Base-by-base conservation (phyloP, 2,329 filamentous ascomycete species). In the Clonostachys byssicola region DNA sequence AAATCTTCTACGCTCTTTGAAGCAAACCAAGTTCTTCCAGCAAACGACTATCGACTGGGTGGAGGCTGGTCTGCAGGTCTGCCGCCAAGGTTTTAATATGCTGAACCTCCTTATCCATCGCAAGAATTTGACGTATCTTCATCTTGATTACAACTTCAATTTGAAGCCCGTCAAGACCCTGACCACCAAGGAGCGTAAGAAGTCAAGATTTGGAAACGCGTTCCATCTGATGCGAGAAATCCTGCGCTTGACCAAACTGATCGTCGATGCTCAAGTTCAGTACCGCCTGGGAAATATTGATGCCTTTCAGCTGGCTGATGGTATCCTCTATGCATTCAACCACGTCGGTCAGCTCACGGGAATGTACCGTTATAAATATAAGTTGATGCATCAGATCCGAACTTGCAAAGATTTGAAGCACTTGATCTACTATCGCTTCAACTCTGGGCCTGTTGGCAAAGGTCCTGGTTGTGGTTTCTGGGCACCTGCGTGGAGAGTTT, bases 361-460 rank as follows among this genome's bases (percentile, higher is more conserved):
- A 64, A 99, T 99, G 94, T 99, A 99, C 71, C 88, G 94, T 51
- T 99, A 99, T 80, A 99, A 99, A 77, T 99, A 99, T 76, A 99
- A 99, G 77, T 78, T 99, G 48, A 99, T 99, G 94, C 94, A 99
- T 66, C 94, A 99, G 68, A 99, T 99, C 59, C 89, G 94, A 58
- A 95, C 94, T 1, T 99, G 94, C 77, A 99, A 99, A 70, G 94
- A 99, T 70, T 68, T 99, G 63, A 99, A 99, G 80, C 94, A 99
- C 80, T 73, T 99, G 52, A 97, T 99, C 55, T 99, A 99, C 73
- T 97, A 97, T 68, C 88, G 92, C 44, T 99, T 99, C 74, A 99
- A 99, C 67, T 92, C 91, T 49, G 94, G 92, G 1, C 89, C 92
- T 12, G 95, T 99, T 17, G 94, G 94, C 9, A 99, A 99, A 66